Percentiles rank a stretch among this genome's conserved stretches.
These are phyloP conservation scores for Candida tallmaniae DNA, from an alignment of 805 yeast species.

Conservation along the genomic window DNA sequence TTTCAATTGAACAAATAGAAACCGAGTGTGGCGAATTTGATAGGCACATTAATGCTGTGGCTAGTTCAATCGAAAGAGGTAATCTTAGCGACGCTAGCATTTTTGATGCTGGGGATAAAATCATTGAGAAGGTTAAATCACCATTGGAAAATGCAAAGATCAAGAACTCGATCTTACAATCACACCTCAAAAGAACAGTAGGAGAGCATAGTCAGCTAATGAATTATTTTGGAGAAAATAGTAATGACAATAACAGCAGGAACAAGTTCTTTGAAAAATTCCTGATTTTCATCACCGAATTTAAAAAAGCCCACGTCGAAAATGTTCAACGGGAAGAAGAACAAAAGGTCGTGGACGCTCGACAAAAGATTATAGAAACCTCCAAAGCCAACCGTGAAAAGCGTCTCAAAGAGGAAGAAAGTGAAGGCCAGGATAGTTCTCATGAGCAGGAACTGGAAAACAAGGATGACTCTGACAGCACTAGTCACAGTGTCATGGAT, in stretches of 20 bases:
- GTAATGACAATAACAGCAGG: slow-evolving; percentile 60
- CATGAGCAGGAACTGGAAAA: not conserved
- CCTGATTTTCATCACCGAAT: slow-evolving; percentile 73
- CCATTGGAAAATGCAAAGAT: slow-evolving; percentile 72
- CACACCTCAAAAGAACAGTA: slow-evolving; percentile 58
- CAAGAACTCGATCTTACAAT: slow-evolving; percentile 60
- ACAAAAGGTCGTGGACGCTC: slow-evolving; percentile 40
- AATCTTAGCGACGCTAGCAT: slow-evolving; percentile 72
- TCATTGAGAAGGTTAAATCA: slow-evolving; percentile 56
- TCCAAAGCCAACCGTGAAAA: slow-evolving; percentile 10
- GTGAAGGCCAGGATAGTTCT: slow-evolving; percentile 4
- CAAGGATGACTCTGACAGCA: slow-evolving; percentile 4
- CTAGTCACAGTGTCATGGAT: slow-evolving; percentile 25
- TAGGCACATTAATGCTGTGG: slow-evolving; percentile 61
- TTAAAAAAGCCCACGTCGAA: slow-evolving; percentile 73
- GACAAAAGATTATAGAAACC: slow-evolving; percentile 31
- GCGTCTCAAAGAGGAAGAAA: slow-evolving; percentile 8
- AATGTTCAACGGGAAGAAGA: slow-evolving; percentile 82
- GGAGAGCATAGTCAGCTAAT: slow-evolving; percentile 66
- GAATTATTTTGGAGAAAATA: slow-evolving; percentile 89
- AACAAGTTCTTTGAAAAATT: slow-evolving; percentile 74
- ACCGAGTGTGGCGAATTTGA: slow-evolving; percentile 65
- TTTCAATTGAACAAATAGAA: slow-evolving; percentile 78
- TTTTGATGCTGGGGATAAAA: slow-evolving; percentile 81
- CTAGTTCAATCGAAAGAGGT: slow-evolving; percentile 72